Conservation (phyloP, 2,329 filamentous ascomycete genomes). For the Fusarium oxysporum region DNA sequence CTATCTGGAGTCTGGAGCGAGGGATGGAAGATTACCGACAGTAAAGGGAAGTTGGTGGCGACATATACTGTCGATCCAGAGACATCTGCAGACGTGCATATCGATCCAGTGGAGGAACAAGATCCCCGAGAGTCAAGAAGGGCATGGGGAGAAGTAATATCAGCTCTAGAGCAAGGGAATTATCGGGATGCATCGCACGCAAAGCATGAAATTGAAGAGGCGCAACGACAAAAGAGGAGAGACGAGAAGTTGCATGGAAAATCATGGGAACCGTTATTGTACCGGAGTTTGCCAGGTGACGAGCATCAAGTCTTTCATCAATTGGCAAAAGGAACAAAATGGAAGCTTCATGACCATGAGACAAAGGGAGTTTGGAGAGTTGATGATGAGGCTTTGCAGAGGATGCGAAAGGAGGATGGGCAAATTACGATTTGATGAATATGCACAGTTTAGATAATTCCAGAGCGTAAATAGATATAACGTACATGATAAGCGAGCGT, state of each 20-base stretch:
- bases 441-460: background rate
- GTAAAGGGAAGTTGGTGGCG: conserved; percentile 50
- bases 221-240: conserved; percentile 79
- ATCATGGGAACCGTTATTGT: conserved; percentile 35
- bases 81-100: conserved; percentile 36
- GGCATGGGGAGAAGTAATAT: conserved; percentile 83
- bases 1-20: conserved; percentile 39
- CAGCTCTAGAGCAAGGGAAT: conserved; percentile 77
- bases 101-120: conserved; percentile 68
- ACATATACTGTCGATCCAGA: conserved; percentile 51
- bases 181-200: conserved; percentile 77
- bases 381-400: conserved; percentile 6
- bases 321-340: conserved; percentile 17
- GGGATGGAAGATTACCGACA: conserved; percentile 43
- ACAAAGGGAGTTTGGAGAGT: conserved; percentile 38
- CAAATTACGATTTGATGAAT: background rate
- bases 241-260: conserved; percentile 66
- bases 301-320: conserved; percentile 24
- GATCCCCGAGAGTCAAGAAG: conserved; percentile 83
- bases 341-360: conserved; percentile 20
- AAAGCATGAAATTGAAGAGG: conserved; percentile 85
- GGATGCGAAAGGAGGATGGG: background rate
- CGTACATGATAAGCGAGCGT: too few species aligned
- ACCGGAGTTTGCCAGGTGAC: background rate
- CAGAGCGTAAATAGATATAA: background rate